Percentiles rank a stretch among this genome's conserved stretches.
Conservation (phyloP, 257 asterid genomes). For the Solanum sitiens region DNA sequence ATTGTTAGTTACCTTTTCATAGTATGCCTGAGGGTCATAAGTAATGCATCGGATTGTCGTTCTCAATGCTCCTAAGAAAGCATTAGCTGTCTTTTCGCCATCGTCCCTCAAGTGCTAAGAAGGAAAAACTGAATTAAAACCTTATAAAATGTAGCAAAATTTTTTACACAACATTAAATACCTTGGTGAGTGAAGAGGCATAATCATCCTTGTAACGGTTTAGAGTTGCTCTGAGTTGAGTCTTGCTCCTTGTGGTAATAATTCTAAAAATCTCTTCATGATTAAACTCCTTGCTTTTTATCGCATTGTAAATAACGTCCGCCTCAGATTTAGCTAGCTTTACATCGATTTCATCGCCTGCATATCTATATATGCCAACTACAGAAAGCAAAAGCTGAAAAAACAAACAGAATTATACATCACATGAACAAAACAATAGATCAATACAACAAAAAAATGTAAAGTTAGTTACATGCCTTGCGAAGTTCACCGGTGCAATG, state of each 20-base stretch:
- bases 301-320: constrained; percentile 20
- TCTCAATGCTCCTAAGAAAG: constrained; percentile 22
- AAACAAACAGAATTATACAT: not conserved
- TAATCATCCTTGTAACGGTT: constrained; percentile 53
- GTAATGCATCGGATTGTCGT: constrained; percentile 40
- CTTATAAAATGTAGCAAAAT: not conserved
- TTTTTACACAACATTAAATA: too few species aligned
- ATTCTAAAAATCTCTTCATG: constrained; percentile 61
- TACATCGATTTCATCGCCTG: constrained; percentile 41
- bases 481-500: constrained; percentile 46
- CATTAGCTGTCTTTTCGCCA: constrained; percentile 17
- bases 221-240: constrained; percentile 56
- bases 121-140: not conserved
- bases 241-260: constrained; percentile 61
- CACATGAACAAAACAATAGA: not conserved
- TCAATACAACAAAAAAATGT: not conserved
- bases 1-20: constrained; percentile 45
- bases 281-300: constrained; percentile 29
- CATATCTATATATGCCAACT: constrained; percentile 36
- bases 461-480: constrained; percentile 14
- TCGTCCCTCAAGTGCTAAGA: constrained; percentile 47
- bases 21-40: constrained; percentile 49
- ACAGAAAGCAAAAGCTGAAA: constrained; percentile 49
- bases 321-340: constrained; percentile 52
- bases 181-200: constrained; percentile 68